Evolutionary conservation across 1,284 basidiomycete species (phyloP).

Genomic region (Ustilago curta): DNA sequence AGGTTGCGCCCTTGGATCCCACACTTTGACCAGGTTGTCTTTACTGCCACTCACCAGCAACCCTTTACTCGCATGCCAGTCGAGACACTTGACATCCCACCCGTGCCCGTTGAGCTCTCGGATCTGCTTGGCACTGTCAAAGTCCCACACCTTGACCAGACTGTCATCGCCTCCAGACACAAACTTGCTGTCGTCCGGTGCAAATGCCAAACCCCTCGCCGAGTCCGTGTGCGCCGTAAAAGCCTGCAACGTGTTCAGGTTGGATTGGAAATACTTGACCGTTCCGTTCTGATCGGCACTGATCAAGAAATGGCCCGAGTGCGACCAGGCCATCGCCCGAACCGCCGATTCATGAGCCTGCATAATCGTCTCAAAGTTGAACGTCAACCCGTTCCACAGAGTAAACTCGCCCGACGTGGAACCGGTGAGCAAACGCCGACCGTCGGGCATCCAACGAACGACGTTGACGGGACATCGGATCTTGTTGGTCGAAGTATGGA

Average conservation of each 20-base stretch:
- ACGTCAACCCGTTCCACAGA: constrained; percentile 97
- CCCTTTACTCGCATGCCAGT: constrained; percentile 98
- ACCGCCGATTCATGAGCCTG: constrained; percentile 97
- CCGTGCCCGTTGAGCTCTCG: constrained; percentile 88
- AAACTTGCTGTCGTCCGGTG: constrained; percentile 89
- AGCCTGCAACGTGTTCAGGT: constrained; percentile 97
- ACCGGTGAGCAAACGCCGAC: constrained; percentile 88
- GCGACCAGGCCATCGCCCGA: constrained; percentile 87
- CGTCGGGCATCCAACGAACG: constrained; percentile 96
- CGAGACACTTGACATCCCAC: constrained; percentile 98
- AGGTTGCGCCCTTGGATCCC: constrained; percentile 79
- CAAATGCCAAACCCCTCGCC: constrained; percentile 89
- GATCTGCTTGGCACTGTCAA: constrained; percentile 78
- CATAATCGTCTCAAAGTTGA: constrained; percentile 99
- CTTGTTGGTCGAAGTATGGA: constrained; percentile 98
- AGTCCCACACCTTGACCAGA: constrained; percentile 92
- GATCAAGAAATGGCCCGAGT: constrained; percentile 88
- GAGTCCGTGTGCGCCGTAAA: constrained; percentile 82
- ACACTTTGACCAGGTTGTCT: constrained; percentile 98
- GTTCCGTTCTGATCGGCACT: constrained; percentile 92
- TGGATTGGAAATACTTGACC: constrained; percentile 98
- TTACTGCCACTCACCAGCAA: constrained; percentile 93
- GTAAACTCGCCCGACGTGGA: constrained; percentile 98
- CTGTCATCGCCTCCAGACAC: constrained; percentile 95
- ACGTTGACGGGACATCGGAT: constrained; percentile 96